These are phyloP conservation scores for Puccinia triticina DNA, from an alignment of 1,284 basidiomycete species.

Conservation along the genomic window DNA sequence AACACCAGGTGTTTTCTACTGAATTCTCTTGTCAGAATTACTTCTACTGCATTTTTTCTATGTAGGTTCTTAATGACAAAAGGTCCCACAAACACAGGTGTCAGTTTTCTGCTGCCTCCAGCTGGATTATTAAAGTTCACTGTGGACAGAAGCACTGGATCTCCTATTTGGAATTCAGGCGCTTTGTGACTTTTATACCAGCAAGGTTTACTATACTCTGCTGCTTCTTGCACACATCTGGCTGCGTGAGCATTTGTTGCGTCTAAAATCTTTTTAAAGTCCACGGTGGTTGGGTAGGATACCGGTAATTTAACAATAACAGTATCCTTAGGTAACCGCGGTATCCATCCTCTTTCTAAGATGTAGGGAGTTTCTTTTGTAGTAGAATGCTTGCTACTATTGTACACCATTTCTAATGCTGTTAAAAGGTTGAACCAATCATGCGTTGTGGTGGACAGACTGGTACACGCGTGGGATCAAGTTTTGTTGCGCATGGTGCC, in stretches of 20 bases:
- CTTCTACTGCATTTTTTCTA: constrained; percentile 26
- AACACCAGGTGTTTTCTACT: constrained; percentile 11
- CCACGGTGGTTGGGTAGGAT: background rate
- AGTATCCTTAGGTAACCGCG: too few species aligned
- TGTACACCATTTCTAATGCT: too few species aligned
- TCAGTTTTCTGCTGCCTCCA: background rate
- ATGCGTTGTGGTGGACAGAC: too few species aligned
- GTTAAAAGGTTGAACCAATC: too few species aligned
- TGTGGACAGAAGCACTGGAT: background rate
- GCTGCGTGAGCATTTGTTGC: background rate
- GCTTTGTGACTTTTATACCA: constrained; percentile 26
- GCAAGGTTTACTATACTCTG: background rate
- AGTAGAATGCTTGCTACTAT: too few species aligned
- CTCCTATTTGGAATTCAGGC: background rate
- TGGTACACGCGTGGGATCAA: too few species aligned
- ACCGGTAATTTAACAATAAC: too few species aligned
- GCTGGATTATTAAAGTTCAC: background rate
- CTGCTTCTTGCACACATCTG: background rate
- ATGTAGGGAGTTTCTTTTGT: too few species aligned
- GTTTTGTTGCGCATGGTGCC: too few species aligned
- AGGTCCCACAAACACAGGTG: background rate
- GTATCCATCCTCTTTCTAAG: too few species aligned
- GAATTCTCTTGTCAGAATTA: background rate
- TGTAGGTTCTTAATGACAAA: background rate
- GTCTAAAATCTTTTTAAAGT: background rate